A percentile compares a stretch with the other conserved stretches of the same genome.
phyloP scores from a whole-genome alignment of 805 yeast genomes.

The Sungouiella thailandica region DNA sequence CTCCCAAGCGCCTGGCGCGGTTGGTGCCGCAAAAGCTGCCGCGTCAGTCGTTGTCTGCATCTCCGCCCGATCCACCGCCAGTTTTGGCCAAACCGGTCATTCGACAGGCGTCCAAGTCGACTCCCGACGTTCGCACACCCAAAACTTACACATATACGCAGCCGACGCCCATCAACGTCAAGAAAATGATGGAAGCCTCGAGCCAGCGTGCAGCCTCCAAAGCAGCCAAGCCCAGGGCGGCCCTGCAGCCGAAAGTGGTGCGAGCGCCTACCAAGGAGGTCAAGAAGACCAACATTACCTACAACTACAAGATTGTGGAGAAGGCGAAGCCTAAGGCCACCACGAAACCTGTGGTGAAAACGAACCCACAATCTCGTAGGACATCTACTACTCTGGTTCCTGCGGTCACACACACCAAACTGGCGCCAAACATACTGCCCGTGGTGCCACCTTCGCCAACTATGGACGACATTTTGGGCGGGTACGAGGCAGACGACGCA shows the following conservation, averaged over 20 bases:
- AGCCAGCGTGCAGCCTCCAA: conserved; percentile 3
- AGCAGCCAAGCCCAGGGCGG: conserved; percentile 3
- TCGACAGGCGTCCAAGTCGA: conserved; percentile 16
- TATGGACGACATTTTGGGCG: conserved; percentile 22
- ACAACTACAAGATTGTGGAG: conserved; percentile 21
- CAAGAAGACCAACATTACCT: conserved; percentile 27
- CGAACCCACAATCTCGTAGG: neutral
- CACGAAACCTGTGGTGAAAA: neutral
- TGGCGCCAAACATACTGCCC: neutral
- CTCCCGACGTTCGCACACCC: conserved; percentile 18
- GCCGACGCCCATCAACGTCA: conserved; percentile 36
- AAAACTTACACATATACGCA: conserved; percentile 29
- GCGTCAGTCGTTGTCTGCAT: neutral
- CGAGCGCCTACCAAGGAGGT: conserved; percentile 6
- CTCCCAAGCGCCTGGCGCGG: conserved; percentile 4
- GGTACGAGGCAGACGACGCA: conserved; percentile 13
- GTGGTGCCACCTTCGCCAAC: conserved; percentile 20
- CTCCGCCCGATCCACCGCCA: conserved; percentile 1
- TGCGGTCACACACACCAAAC: neutral
- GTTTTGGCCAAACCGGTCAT: conserved; percentile 1
- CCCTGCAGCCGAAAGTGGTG: conserved; percentile 7
- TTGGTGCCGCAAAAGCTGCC: neutral
- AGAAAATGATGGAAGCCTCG: conserved; percentile 26
- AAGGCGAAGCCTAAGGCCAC: conserved; percentile 5
- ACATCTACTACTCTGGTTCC: too few relatives aligned